phyloP scores from a whole-genome alignment of 257 asterid genomes.

The Fraxinus anomala region DNA sequence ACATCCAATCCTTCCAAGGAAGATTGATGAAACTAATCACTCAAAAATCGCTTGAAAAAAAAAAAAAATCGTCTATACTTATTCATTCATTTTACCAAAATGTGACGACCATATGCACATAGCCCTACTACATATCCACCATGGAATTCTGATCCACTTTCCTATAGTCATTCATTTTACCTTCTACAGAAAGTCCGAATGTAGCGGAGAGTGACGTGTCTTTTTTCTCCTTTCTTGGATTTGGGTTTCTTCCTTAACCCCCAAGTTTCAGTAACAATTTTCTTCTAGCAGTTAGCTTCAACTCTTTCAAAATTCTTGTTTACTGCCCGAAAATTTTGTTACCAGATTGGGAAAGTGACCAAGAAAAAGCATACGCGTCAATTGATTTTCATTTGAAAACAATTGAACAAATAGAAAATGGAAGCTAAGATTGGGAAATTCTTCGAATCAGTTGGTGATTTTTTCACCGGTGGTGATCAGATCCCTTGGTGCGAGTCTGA shows the following conservation, averaged over 20 bases:
- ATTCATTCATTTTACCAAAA: no score
- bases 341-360: neutral
- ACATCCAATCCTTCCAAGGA: no score
- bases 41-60: no score
- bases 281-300: neutral
- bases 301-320: neutral
- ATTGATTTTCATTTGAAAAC: neutral
- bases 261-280: neutral
- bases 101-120: no score
- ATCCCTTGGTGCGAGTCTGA: conserved; percentile 84
- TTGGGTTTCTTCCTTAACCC: neutral
- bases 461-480: conserved; percentile 76
- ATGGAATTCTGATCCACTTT: no score
- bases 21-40: no score
- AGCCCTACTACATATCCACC: no score
- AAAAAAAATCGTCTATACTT: no score
- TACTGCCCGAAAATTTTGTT: neutral
- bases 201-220: no score
- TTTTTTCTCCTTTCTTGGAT: no score
- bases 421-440: conserved; percentile 62
- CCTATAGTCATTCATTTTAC: no score
- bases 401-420: conserved; percentile 34
- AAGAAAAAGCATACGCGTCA: neutral
- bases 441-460: conserved; percentile 62
- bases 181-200: no score